A percentile compares a stretch with the other conserved stretches of the same genome.
Evolutionary conservation across 1,284 basidiomycete species (phyloP).

Genomic region (Stereum hirsutum): DNA sequence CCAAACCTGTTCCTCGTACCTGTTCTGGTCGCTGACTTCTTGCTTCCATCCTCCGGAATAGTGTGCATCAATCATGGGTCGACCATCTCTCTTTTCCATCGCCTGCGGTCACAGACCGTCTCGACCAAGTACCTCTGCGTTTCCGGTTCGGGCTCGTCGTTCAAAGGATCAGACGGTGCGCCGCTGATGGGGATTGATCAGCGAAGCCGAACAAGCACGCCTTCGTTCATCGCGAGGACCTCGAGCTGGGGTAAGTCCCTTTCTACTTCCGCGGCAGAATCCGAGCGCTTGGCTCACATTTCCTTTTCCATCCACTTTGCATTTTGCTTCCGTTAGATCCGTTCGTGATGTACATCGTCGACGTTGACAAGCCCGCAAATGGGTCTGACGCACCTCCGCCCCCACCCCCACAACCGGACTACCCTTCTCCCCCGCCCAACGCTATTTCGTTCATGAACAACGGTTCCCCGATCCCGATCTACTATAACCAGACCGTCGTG

Average conservation of each 20-base stretch:
- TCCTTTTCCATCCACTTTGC: neutral
- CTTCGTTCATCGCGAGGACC: slow-evolving; percentile 78
- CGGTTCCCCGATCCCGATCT: slow-evolving; percentile 75
- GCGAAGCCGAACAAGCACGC: slow-evolving; percentile 60
- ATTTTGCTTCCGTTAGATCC: slow-evolving; percentile 46
- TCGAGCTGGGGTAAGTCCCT: slow-evolving; percentile 67
- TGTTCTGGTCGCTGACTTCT: neutral
- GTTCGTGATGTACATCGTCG: slow-evolving; percentile 93
- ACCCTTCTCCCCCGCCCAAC: slow-evolving; percentile 83
- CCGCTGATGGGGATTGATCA: slow-evolving; percentile 76
- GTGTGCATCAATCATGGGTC: slow-evolving; percentile 95
- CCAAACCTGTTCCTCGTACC: neutral
- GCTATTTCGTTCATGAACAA: slow-evolving; percentile 77
- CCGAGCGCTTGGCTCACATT: neutral
- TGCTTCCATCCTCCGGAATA: slow-evolving; percentile 22
- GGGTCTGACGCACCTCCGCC: slow-evolving; percentile 70
- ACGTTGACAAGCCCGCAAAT: slow-evolving; percentile 72
- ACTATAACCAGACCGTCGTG: slow-evolving; percentile 95
- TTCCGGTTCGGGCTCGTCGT: slow-evolving; percentile 81
- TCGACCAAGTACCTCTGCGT: slow-evolving; percentile 95
- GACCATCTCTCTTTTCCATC: slow-evolving; percentile 92
- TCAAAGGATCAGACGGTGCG: slow-evolving; percentile 85
- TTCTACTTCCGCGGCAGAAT: neutral
- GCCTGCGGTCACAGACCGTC: slow-evolving; percentile 88
- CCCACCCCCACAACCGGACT: slow-evolving; percentile 73